A percentile compares a stretch with the other conserved stretches of the same genome.
Evolutionary conservation across 2,329 filamentous ascomycete species (phyloP).

Genomic region (Alternaria brassicicola): DNA sequence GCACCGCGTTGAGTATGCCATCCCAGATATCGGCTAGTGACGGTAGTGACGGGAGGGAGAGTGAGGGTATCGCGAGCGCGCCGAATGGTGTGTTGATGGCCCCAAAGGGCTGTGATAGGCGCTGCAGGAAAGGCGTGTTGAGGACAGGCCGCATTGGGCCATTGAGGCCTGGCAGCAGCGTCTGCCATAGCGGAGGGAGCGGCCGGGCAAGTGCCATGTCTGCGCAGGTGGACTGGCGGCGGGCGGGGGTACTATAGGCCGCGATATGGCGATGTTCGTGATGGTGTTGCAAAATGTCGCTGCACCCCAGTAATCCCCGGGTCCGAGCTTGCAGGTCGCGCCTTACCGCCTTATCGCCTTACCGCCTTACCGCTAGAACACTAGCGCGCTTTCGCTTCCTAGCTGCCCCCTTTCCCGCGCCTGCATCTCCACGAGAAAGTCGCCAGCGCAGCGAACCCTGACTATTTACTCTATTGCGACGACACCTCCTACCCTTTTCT

Average conservation of each 20-base stretch:
- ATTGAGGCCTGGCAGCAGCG: slow-evolving; percentile 61
- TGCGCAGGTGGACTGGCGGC: slow-evolving; percentile 5
- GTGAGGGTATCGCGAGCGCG: slow-evolving; percentile 59
- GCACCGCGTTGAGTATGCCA: slow-evolving; percentile 86
- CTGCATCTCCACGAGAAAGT: slow-evolving; percentile 48
- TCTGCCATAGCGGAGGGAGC: slow-evolving; percentile 52
- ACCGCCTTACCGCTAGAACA: slow-evolving; percentile 26
- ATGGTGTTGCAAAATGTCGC: slow-evolving; percentile 39
- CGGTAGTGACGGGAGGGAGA: slow-evolving; percentile 44
- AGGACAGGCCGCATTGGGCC: slow-evolving; percentile 49
- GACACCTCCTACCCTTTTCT: slow-evolving; percentile 19
- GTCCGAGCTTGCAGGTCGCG: slow-evolving; percentile 28
- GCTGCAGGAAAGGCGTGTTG: slow-evolving; percentile 51
- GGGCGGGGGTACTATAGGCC: slow-evolving; percentile 6
- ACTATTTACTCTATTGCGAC: slow-evolving; percentile 36
- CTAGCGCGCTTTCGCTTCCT: slow-evolving; percentile 48
- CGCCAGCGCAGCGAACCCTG: slow-evolving; percentile 43
- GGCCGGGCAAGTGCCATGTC: slow-evolving; percentile 51
- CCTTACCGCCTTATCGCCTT: slow-evolving; percentile 28
- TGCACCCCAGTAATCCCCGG: slow-evolving; percentile 19
- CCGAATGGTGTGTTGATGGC: slow-evolving; percentile 67
- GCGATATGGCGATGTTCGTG: slow-evolving; percentile 14
- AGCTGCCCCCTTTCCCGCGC: slow-evolving; percentile 49
- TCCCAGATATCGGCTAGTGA: slow-evolving; percentile 87
- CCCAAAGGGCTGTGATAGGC: slow-evolving; percentile 57